phyloP scores from a whole-genome alignment of 1,284 basidiomycete genomes.

The Marasmius oreades region DNA sequence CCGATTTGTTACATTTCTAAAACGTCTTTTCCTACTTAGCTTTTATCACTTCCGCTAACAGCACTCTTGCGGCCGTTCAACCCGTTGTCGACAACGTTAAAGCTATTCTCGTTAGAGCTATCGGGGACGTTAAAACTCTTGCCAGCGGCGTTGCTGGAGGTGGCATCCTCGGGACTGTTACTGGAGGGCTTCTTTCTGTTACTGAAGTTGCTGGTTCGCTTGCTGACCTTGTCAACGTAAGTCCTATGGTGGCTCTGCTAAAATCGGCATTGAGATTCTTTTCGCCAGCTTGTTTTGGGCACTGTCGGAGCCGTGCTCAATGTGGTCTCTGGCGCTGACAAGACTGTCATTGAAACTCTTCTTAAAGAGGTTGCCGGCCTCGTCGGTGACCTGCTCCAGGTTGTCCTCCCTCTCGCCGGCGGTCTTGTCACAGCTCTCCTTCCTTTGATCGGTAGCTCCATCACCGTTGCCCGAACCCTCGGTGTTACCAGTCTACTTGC shows the following conservation, averaged over 20 bases:
- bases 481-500: slow-evolving; percentile 12
- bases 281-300: slow-evolving; percentile 28
- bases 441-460: slow-evolving; percentile 15
- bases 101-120: slow-evolving; percentile 24
- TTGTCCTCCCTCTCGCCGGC: slow-evolving; percentile 26
- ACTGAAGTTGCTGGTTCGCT: slow-evolving; percentile 21
- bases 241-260: slow-evolving; percentile 2
- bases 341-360: slow-evolving; percentile 21
- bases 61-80: slow-evolving; percentile 25
- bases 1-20: neutral
- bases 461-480: slow-evolving; percentile 18
- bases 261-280: neutral
- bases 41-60: slow-evolving; percentile 26
- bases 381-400: slow-evolving; percentile 26
- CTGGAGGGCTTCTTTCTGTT: slow-evolving; percentile 32
- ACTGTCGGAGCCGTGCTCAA: slow-evolving; percentile 34
- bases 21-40: slow-evolving; percentile 18
- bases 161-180: slow-evolving; percentile 24
- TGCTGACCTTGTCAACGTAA: slow-evolving; percentile 14
- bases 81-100: slow-evolving; percentile 29
- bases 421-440: slow-evolving; percentile 23
- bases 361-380: slow-evolving; percentile 30
- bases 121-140: slow-evolving; percentile 26
- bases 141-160: slow-evolving; percentile 12
- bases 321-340: slow-evolving; percentile 24